Evolutionary conservation across 2,329 filamentous ascomycete species (phyloP).

Genomic region (Fonsecaea pugnacius): DNA sequence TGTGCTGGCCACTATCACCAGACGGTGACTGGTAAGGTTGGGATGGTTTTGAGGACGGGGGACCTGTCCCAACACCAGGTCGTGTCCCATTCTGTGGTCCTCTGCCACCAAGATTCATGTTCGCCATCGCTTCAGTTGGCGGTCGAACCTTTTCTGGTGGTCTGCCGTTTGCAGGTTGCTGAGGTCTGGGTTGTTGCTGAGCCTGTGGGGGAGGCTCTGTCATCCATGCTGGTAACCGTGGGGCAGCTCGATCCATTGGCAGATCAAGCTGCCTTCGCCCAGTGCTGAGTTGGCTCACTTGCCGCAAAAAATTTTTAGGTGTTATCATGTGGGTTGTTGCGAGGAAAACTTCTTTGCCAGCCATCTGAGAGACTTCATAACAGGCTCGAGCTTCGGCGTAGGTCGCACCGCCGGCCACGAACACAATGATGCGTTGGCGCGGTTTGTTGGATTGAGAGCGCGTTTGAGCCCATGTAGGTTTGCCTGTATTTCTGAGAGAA

Average conservation of each 20-base stretch:
- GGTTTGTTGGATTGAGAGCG: slow-evolving; percentile 76
- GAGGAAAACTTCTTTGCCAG: slow-evolving; percentile 81
- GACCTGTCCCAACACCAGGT: slow-evolving; percentile 25
- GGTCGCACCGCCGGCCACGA: slow-evolving; percentile 93
- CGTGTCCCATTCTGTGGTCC: slow-evolving; percentile 40
- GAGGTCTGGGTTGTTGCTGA: slow-evolving; percentile 32
- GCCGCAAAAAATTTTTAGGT: slow-evolving; percentile 78
- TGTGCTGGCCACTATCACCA: slow-evolving; percentile 35
- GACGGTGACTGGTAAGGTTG: slow-evolving; percentile 25
- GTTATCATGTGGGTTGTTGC: slow-evolving; percentile 91
- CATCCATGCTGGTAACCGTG: slow-evolving; percentile 81
- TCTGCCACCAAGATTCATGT: slow-evolving; percentile 32
- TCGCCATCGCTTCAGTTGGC: slow-evolving; percentile 35
- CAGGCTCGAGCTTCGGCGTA: slow-evolving; percentile 88
- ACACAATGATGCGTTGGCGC: slow-evolving; percentile 86
- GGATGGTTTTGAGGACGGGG: slow-evolving; percentile 9
- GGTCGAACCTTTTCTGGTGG: slow-evolving; percentile 18
- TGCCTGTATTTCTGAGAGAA: slow-evolving; percentile 79
- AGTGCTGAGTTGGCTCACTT: slow-evolving; percentile 77
- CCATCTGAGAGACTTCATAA: slow-evolving; percentile 78
- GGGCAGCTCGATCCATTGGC: slow-evolving; percentile 77
- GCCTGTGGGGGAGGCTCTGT: slow-evolving; percentile 59
- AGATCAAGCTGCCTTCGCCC: slow-evolving; percentile 78
- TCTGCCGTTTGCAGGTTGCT: slow-evolving; percentile 30
- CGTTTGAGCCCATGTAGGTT: slow-evolving; percentile 92